These are phyloP conservation scores for Penicillium argentinense DNA, from an alignment of 495 filamentous ascomycete genomes.

Conservation along the genomic window DNA sequence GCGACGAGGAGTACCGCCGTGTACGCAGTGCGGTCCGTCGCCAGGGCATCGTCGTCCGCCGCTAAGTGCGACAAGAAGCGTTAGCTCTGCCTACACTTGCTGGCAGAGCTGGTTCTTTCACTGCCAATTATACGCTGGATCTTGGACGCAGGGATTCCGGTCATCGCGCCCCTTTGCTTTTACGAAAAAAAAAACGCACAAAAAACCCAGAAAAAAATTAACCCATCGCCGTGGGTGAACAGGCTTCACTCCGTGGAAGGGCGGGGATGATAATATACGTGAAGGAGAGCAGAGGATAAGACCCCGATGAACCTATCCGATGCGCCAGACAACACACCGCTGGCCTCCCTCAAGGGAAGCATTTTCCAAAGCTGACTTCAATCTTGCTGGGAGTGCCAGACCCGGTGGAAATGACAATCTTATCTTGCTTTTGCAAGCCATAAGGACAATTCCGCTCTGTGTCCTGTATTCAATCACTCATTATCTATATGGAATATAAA, in stretches of 20 bases:
- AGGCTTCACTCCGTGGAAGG: conserved; percentile 22
- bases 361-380: too few relatives aligned
- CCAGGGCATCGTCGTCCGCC: conserved; percentile 74
- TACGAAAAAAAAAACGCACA: conserved; percentile 6
- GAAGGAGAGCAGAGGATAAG: conserved; percentile 16
- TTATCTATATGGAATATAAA: neutral
- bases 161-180: conserved; percentile 22
- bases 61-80: conserved; percentile 24
- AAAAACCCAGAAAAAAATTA: conserved; percentile 22
- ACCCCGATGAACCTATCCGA: conserved; percentile 17
- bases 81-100: neutral
- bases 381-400: too few relatives aligned
- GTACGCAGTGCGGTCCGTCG: conserved; percentile 57
- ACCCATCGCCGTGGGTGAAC: conserved; percentile 23
- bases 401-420: conserved; percentile 24
- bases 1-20: conserved; percentile 56
- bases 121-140: conserved; percentile 14
- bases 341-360: neutral
- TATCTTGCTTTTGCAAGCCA: conserved; percentile 24
- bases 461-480: neutral
- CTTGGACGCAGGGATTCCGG: conserved; percentile 12
- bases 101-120: too few relatives aligned
- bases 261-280: conserved; percentile 21
- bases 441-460: conserved; percentile 18
- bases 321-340: conserved; percentile 17